Evolutionary conservation across 305 asterid species (phyloP).

Genomic region (Solanum aculeatissimum): DNA sequence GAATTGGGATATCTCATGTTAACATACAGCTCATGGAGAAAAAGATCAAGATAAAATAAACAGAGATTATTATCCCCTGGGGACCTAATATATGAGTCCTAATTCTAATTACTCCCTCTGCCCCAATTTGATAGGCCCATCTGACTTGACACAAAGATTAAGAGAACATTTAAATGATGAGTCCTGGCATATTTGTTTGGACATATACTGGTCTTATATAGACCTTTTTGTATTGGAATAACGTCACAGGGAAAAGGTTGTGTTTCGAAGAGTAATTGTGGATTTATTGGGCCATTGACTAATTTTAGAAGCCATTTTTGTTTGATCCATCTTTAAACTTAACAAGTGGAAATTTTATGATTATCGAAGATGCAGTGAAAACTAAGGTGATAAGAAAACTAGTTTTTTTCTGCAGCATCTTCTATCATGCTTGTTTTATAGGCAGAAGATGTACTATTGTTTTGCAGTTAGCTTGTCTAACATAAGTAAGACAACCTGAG

Average conservation of each 20-base stretch:
- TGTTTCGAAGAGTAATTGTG: background rate
- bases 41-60: background rate
- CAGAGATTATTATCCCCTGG: background rate
- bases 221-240: background rate
- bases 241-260: background rate
- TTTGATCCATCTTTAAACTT: background rate
- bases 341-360: background rate
- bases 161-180: background rate
- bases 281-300: background rate
- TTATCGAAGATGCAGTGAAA: background rate
- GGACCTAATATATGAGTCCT: background rate
- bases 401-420: background rate
- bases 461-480: background rate
- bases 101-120: background rate
- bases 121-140: background rate
- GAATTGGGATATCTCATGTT: background rate
- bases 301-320: background rate
- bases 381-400: background rate
- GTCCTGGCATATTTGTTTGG: background rate
- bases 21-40: background rate
- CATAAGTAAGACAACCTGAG: background rate
- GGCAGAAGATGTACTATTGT: background rate
- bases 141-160: background rate
- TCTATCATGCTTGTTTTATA: background rate
- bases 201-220: background rate